phyloP scores from a whole-genome alignment of 805 yeast species.

The Candida namnaoensis region DNA sequence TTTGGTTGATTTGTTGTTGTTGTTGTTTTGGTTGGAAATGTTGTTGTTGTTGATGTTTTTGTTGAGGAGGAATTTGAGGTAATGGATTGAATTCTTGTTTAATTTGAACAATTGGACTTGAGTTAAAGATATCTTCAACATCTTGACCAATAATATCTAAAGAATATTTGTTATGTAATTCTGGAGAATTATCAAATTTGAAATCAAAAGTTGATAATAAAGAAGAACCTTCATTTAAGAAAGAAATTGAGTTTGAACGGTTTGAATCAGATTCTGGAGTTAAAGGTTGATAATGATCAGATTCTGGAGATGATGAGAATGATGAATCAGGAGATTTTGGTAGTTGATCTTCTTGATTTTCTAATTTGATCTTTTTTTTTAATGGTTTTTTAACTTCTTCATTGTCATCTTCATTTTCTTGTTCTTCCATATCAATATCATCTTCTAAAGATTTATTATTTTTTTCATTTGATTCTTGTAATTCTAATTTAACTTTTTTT shows the following conservation, averaged over 20 bases:
- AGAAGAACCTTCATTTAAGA: too few relatives aligned
- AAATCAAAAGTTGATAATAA: not conserved
- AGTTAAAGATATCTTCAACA: conserved; percentile 3
- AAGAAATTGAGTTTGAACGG: too few relatives aligned
- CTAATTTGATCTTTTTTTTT: too few relatives aligned
- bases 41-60: not conserved
- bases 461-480: not conserved
- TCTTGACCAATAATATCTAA: conserved; percentile 11
- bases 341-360: not conserved
- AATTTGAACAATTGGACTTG: too few relatives aligned
- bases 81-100: too few relatives aligned
- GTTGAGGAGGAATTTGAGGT: not conserved
- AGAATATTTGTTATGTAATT: conserved; percentile 13
- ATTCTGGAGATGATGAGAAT: conserved; percentile 11
- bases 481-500: not conserved
- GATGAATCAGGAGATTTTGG: conserved; percentile 20
- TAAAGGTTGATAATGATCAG: conserved; percentile 1
- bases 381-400: too few relatives aligned
- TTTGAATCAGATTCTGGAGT: conserved; percentile 4
- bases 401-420: not conserved
- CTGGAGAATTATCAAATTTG: conserved; percentile 3
- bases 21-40: not conserved
- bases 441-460: conserved; percentile 1
- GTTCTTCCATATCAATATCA: not conserved
- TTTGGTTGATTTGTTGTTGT: not conserved